Evolutionary conservation across 345 rosid genomes (phyloP), one percentile per base, ranked within the genome.

Genomic region (Hibiscus trionum): DNA sequence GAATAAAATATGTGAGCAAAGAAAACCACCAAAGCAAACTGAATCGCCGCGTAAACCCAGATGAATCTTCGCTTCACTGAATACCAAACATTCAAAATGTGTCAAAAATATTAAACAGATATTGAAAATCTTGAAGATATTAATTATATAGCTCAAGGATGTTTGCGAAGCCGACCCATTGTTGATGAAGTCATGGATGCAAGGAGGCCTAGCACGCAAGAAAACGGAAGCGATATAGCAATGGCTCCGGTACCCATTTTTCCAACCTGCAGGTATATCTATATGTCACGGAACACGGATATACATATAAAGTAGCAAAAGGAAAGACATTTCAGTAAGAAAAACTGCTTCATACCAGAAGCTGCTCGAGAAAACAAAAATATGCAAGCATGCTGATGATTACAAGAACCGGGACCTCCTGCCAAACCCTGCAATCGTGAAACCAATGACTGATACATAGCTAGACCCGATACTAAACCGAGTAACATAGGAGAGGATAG

Each of bases 291-390:
- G 37, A 57, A 42, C 39, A 29, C 69, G 70, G 37, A 57, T 39
- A 27, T 15, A 21, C 9, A 57, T 37, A 55, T 55, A 19, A 24
- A 70, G 16, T n/a, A 46, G 50, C 24, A 24, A 46, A 66, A 61
- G 50, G 60, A 9, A 37, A 24, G 12, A 27, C 57, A 56, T 10
- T 21, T 72, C 31, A 59, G 50, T 31, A 44, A 5, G 50, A 9
- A 50, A 21, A 70, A 66, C 42, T 1, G 50, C 17, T 60, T 55
- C 80, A 72, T 85, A 91, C 97, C 93, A 94, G 72, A 17, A 90
- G 96, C 82, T 94, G 98, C 84, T 94, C 98, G 0, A 94, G 95
- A 82, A 88, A 91, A 73, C 98, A 94, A 76, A 94, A 94, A 82
- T 91, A 94, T 42, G 95, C 90, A 47, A 90, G 95, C 95, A 91